phyloP scores from a whole-genome alignment of 169 alveolate genomes.

The Amoebophrya sp. region DNA sequence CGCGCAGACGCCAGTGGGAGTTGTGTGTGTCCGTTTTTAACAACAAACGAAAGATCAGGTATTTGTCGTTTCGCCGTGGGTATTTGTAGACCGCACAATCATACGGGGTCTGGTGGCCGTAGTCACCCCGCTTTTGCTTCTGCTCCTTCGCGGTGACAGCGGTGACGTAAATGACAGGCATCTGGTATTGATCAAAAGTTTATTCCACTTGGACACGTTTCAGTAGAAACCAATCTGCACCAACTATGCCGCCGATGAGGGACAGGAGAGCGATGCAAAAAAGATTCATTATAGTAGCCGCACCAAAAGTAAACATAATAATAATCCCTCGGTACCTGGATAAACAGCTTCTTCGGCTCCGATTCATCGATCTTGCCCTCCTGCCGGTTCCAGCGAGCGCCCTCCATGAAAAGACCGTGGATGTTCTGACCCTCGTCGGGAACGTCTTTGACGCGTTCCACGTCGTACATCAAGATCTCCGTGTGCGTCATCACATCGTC shows the following conservation, averaged over 20 bases:
- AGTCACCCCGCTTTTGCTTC: constrained; percentile 64
- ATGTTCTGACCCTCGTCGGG: constrained; percentile 81
- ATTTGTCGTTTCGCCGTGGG: constrained; percentile 86
- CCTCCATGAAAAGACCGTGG: constrained; percentile 89
- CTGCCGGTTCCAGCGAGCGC: constrained; percentile 88
- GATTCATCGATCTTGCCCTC: constrained; percentile 83
- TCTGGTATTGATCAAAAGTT: neutral
- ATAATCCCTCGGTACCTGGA: neutral
- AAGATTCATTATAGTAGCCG: too few species aligned
- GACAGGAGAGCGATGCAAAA: too few species aligned
- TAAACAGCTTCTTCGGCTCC: constrained; percentile 55
- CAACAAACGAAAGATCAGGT: constrained; percentile 75
- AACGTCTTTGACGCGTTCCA: constrained; percentile 61
- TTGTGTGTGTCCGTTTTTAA: constrained; percentile 65
- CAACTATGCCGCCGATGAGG: too few species aligned
- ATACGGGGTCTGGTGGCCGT: constrained; percentile 71
- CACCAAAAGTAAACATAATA: too few species aligned
- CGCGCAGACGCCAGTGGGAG: constrained; percentile 53
- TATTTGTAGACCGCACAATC: constrained; percentile 89
- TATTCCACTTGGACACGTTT: neutral
- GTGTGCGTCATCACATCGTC: constrained; percentile 87
- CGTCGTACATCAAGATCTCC: constrained; percentile 62
- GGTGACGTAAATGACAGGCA: constrained; percentile 75
- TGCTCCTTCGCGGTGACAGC: constrained; percentile 77
- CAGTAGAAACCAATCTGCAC: too few species aligned